These are phyloP conservation scores for Batkoa obscura DNA, from an alignment of 371 early-diverging fungal genomes.

Conservation along the genomic window DNA sequence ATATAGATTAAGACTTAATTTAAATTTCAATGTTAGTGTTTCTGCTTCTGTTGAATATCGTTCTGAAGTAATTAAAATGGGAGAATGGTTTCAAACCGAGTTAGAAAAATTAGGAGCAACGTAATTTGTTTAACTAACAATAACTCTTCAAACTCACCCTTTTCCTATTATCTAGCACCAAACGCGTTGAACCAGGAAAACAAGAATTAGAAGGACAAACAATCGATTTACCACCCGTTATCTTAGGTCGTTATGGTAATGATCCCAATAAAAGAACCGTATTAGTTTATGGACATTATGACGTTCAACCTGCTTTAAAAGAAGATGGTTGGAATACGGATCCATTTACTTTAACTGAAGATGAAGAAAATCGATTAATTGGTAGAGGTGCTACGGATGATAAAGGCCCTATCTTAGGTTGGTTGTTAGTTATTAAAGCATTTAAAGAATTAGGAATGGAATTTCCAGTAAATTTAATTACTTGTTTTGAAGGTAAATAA, in stretches of 20 bases:
- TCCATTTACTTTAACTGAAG: constrained; percentile 75
- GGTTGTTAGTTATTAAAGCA: constrained; percentile 87
- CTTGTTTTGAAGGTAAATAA: constrained; percentile 92
- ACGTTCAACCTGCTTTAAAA: constrained; percentile 86
- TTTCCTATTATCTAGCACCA: constrained; percentile 13
- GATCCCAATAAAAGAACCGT: constrained; percentile 86
- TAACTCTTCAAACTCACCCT: no score
- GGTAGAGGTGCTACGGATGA: constrained; percentile 91
- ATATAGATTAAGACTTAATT: no score
- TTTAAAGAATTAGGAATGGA: constrained; percentile 76
- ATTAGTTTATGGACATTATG: constrained; percentile 87
- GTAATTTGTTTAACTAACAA: constrained; percentile 12
- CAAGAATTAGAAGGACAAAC: constrained; percentile 60
- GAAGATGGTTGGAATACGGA: constrained; percentile 90
- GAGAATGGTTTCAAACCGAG: constrained; percentile 59
- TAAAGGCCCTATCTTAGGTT: constrained; percentile 86
- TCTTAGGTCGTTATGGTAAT: constrained; percentile 76
- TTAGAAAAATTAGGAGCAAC: constrained; percentile 54
- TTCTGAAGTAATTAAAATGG: constrained; percentile 74
- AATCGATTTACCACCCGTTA: constrained; percentile 76
- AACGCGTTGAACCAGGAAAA: constrained; percentile 53
- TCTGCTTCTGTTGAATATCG: no score
- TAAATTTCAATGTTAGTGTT: no score
- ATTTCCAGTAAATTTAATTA: constrained; percentile 80
- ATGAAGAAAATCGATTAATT: constrained; percentile 57